Percentiles rank a stretch among this genome's conserved stretches.
Evolutionary conservation across 345 rosid genomes (phyloP).

Genomic region (Punica granatum): DNA sequence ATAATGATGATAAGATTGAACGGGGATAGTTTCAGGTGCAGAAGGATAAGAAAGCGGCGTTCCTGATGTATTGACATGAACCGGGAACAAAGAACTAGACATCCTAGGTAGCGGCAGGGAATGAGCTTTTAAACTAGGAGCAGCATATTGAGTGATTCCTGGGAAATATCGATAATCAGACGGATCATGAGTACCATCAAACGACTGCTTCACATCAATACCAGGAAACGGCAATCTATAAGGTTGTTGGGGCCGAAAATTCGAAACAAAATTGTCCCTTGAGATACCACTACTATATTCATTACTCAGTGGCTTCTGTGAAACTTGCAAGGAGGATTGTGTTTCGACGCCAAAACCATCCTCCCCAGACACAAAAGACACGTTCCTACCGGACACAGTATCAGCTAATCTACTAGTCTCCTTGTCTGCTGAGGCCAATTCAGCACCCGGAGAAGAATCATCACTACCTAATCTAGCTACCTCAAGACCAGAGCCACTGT

Average conservation of each 20-base stretch:
- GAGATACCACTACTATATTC: conserved; percentile 9
- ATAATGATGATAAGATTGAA: conserved; percentile 1
- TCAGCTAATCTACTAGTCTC: conserved; percentile 20
- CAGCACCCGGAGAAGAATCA: background rate
- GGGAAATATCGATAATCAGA: conserved; percentile 7
- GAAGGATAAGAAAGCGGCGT: conserved; percentile 19
- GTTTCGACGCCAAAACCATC: background rate
- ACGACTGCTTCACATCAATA: conserved; percentile 3
- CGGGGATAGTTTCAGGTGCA: conserved; percentile 17
- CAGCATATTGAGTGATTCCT: conserved; percentile 7
- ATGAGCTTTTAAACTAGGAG: conserved; percentile 29
- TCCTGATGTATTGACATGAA: conserved; percentile 26
- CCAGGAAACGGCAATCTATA: background rate
- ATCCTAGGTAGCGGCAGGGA: conserved; percentile 46
- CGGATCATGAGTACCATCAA: conserved; percentile 9
- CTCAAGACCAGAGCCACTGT: conserved; percentile 1
- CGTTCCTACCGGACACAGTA: conserved; percentile 3
- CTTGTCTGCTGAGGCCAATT: conserved; percentile 7
- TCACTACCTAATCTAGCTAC: background rate
- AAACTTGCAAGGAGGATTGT: background rate
- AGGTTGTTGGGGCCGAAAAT: background rate
- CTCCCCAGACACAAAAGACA: background rate
- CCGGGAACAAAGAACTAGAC: conserved; percentile 42
- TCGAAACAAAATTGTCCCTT: background rate
- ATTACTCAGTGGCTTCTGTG: conserved; percentile 1